These are phyloP conservation scores for Xylariomycetidae sp. DNA, from an alignment of 2,329 filamentous ascomycete species.

Conservation along the genomic window DNA sequence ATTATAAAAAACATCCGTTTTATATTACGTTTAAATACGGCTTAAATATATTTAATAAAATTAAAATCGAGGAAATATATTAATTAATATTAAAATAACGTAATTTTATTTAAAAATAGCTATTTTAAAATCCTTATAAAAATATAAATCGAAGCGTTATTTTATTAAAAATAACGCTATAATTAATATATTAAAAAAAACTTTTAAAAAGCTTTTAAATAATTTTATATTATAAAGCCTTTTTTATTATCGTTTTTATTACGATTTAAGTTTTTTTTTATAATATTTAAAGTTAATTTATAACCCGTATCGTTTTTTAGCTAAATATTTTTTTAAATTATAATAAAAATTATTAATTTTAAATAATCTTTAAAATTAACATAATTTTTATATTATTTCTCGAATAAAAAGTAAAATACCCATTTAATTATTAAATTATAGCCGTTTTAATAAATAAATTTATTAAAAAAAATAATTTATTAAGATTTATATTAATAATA, in stretches of 20 bases:
- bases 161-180: no score
- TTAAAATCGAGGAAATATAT: no score
- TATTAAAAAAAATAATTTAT: no score
- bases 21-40: no score
- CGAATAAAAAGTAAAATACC: no score
- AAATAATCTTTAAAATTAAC: constrained; percentile 1
- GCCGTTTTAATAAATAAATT: background rate
- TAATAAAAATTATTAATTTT: constrained; percentile 1
- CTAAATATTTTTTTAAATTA: background rate
- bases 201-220: background rate
- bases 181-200: no score
- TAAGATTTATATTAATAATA: background rate
- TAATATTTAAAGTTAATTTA: background rate
- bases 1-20: no score
- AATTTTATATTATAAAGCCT: constrained; percentile 1
- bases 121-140: no score
- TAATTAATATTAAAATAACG: no score
- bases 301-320: constrained; percentile 1
- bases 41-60: constrained; percentile 2
- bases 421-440: constrained; percentile 1
- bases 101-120: no score
- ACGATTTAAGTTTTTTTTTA: background rate
- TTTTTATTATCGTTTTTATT: background rate
- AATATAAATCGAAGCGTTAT: no score
- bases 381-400: constrained; percentile 1